Evolutionary conservation across 2,329 filamentous ascomycete species (phyloP), one percentile per base, ranked within the genome.

Genomic region (Bipolaris gigantea): DNA sequence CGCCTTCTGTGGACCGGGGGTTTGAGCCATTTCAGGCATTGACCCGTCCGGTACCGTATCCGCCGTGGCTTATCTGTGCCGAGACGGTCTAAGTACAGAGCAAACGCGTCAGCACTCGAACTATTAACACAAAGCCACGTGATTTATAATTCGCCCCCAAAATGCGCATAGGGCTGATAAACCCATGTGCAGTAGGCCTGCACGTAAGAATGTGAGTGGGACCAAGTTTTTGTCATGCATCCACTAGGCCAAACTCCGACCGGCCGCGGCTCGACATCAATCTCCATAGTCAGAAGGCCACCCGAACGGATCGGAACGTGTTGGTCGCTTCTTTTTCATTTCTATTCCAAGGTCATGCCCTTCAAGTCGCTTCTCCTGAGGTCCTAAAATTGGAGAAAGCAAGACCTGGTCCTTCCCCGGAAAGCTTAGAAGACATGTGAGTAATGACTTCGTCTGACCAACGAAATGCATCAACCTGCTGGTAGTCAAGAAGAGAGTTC

Each of bases 401-500:
- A 9, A 66, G 40, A 39, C 62, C 66, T 4, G 62, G 62, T 5
- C 61, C 65, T 41, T 70, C 67, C 1, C 70, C 70, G 7, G 61
- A 59, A 16, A 73, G 58, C 45, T 61, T 66, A 13, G 57, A 59
- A 16, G 63, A 64, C 66, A 70, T 70, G 56, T 56, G 61, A 11
- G 32, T 32, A 15, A 72, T 60, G 7, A 68, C 53, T 2, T 67
- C 60, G 16, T 68, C 62, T 0, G 61, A 64, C 70, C 70, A 72
- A n/a, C 63, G 60, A 39, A 72, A 73, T 2, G 59, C 43, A 25
- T 63, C 61, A 1, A 70, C 63, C 33, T 50, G 48, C 36, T 71
- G 68, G 21, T 60, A 59, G 21, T 70, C 65, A 35, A 72, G 43
- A 5, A 72, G 54, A 8, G 59, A 59, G 40, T 73, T 73, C 25